phyloP scores from a whole-genome alignment of 495 filamentous ascomycete genomes.

The Hypoxylon intermedium region DNA sequence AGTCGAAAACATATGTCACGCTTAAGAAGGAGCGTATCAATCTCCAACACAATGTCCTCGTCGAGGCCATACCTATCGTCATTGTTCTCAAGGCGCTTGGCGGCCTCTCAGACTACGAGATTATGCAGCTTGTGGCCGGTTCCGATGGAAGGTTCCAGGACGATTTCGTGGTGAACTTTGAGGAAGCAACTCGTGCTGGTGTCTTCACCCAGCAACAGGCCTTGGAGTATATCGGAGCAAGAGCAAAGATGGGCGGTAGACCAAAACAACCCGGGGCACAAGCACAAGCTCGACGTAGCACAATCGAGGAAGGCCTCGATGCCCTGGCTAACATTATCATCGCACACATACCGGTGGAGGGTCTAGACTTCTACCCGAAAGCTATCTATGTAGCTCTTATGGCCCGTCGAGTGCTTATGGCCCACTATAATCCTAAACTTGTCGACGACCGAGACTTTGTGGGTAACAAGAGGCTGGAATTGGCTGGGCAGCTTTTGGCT shows the following conservation, averaged over 20 bases:
- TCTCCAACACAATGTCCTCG: slow-evolving; percentile 90
- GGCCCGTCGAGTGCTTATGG: slow-evolving; percentile 92
- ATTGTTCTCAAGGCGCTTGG: slow-evolving; percentile 93
- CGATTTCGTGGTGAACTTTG: slow-evolving; percentile 91
- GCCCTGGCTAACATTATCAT: slow-evolving; percentile 89
- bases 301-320: slow-evolving; percentile 87
- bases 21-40: slow-evolving; percentile 89
- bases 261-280: slow-evolving; percentile 50
- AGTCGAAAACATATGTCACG: slow-evolving; percentile 94
- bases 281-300: slow-evolving; percentile 63
- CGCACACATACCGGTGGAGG: slow-evolving; percentile 88
- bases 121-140: slow-evolving; percentile 85
- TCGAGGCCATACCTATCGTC: slow-evolving; percentile 90
- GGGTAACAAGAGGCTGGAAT: slow-evolving; percentile 93
- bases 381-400: slow-evolving; percentile 95
- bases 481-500: slow-evolving; percentile 94
- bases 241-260: slow-evolving; percentile 82
- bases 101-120: slow-evolving; percentile 91
- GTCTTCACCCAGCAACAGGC: slow-evolving; percentile 94
- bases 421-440: slow-evolving; percentile 81
- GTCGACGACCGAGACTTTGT: slow-evolving; percentile 98
- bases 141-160: slow-evolving; percentile 87
- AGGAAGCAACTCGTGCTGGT: slow-evolving; percentile 80
- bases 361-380: slow-evolving; percentile 92
- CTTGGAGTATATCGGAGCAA: slow-evolving; percentile 83